phyloP scores from a whole-genome alignment of 2,329 filamentous ascomycete genomes.

The Microcyclospora tardicrescens region DNA sequence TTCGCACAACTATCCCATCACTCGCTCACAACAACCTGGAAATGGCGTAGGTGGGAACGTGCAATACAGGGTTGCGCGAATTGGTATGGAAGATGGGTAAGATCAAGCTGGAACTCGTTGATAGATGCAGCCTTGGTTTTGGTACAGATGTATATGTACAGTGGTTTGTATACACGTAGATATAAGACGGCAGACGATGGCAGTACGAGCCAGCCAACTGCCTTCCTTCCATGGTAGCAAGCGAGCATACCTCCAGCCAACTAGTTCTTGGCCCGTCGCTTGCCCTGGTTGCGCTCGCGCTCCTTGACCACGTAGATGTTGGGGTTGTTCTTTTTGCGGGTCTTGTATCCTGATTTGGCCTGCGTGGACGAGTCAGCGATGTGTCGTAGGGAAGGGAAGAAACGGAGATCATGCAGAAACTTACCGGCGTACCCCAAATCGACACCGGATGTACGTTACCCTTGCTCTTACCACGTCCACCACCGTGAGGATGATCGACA shows the following conservation, averaged over 20 bases:
- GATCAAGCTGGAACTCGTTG: too few relatives aligned
- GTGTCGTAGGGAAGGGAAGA: not conserved
- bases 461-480: constrained; percentile 98
- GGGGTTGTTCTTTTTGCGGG: constrained; percentile 71
- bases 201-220: too few relatives aligned
- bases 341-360: constrained; percentile 84
- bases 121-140: too few relatives aligned
- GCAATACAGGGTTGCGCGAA: too few relatives aligned
- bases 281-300: constrained; percentile 79
- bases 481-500: constrained; percentile 95
- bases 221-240: too few relatives aligned
- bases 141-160: too few relatives aligned
- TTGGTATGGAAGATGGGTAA: too few relatives aligned
- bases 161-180: too few relatives aligned
- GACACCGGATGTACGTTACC: constrained; percentile 90
- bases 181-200: too few relatives aligned
- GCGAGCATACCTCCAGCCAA: not conserved
- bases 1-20: too few relatives aligned
- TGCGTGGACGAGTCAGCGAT: constrained; percentile 8
- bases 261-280: constrained; percentile 36
- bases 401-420: constrained; percentile 28
- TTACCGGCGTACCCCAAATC: constrained; percentile 90
- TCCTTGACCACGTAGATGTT: constrained; percentile 85
- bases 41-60: too few relatives aligned
- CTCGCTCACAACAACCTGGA: too few relatives aligned